Evolutionary conservation across 805 yeast species (phyloP).

Genomic region (Metschnikowia gruessii): DNA sequence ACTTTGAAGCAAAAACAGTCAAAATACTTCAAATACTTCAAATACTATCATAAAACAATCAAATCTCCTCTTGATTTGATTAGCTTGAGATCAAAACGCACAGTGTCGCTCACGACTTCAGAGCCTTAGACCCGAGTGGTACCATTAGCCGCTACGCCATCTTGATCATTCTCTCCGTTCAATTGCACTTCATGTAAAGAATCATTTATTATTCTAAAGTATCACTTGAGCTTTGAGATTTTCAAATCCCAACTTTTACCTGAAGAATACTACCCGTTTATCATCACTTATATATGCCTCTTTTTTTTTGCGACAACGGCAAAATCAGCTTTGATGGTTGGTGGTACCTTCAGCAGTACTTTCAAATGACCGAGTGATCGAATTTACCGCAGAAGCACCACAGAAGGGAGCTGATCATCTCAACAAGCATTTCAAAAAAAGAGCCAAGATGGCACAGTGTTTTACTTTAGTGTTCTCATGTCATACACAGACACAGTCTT

Average conservation of each 20-base stretch:
- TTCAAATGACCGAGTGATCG: slow-evolving; percentile 14
- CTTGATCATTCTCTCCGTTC: too few relatives aligned
- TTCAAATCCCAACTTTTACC: not conserved
- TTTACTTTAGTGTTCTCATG: not conserved
- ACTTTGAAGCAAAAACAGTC: too few relatives aligned
- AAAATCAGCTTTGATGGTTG: slow-evolving; percentile 16
- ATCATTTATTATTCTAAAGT: too few relatives aligned
- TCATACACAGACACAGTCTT: not conserved
- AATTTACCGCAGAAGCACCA: slow-evolving; percentile 8
- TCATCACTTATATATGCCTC: slow-evolving; percentile 1
- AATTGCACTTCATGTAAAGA: too few relatives aligned
- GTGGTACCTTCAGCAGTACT: slow-evolving; percentile 16
- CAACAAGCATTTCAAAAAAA: slow-evolving; percentile 4
- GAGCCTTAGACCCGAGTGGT: too few relatives aligned
- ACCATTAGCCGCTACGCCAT: too few relatives aligned
- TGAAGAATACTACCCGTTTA: not conserved
- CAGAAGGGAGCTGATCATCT: slow-evolving; percentile 13
- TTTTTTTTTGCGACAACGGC: slow-evolving; percentile 13
- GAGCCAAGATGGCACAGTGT: slow-evolving; percentile 4
- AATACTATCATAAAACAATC: too few relatives aligned
- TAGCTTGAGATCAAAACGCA: too few relatives aligned
- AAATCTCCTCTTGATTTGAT: too few relatives aligned
- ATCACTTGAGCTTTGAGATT: too few relatives aligned
- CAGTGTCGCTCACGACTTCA: too few relatives aligned
- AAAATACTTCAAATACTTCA: too few relatives aligned